Base-by-base conservation (phyloP, 306 rosid species). In the Lathyrus tuberosus region DNA sequence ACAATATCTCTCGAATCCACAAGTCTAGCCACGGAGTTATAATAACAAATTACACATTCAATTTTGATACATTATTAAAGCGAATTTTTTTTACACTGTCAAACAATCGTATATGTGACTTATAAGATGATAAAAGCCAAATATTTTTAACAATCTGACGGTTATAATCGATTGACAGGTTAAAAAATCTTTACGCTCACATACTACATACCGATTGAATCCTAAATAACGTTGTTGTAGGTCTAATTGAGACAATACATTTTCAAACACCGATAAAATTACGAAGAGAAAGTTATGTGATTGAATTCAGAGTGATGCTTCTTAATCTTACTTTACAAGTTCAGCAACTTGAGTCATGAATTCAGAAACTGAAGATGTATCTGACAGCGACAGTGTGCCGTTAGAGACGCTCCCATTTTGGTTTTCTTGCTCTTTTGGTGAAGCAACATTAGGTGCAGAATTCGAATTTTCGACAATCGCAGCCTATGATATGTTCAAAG, bases 1-100 rank as follows among this genome's bases (percentile, higher is more conserved):
- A 83, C 78, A 56, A 94, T 90, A 77, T 94, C 98, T 86, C 98
- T 85, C 4, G 98, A 94, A 83, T 94, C 98, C 76, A 94, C 97
- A 22, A 90, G 88, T 74, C 98, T 94, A 80, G 58, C 67, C 77
- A 84, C 24, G 70, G 70, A 72, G 82, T 71, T 59, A 51, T 63
- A 40, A 59, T 17, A 13, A 57, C 13, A 3, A 57, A 26, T 24
- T 24, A 1, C 20, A 18, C 6, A 40, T 28, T 57, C 33, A 57
- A 22, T 22, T 53, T 53, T 10, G n/a, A 22, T 53, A 22, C 8
- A 22, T 16, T 22, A n/a, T 53, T 8, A 53, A 0, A 11, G 15
- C 26, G 6, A 53, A 22, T 3, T 22, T 53, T 22, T 53, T 53
- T 10, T 53, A 22, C 33, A 53, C 15, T 20, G 22, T 53, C 59